Evolutionary conservation across 1,139 yeast species (phyloP).

Genomic region (Blastobotrys elegans): DNA sequence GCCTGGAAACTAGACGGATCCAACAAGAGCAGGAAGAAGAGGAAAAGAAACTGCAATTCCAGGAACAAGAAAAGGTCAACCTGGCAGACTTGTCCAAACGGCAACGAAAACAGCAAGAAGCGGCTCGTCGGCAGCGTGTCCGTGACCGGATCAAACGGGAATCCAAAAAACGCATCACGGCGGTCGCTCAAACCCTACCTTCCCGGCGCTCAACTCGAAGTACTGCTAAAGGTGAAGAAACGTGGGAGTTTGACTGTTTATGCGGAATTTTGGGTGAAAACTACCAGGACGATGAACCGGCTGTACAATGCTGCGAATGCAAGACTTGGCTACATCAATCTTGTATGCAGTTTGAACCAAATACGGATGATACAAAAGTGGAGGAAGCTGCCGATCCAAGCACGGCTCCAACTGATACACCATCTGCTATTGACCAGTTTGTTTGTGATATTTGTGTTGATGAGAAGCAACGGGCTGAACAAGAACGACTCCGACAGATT

Average conservation of each 20-base stretch:
- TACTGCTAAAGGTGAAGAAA: slow-evolving; percentile 6
- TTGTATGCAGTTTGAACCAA: slow-evolving; percentile 29
- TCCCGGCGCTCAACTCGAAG: slow-evolving; percentile 7
- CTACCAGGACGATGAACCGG: slow-evolving; percentile 37
- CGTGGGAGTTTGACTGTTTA: slow-evolving; percentile 40
- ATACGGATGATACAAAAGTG: background rate
- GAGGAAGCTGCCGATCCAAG: background rate
- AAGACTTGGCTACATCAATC: slow-evolving; percentile 41
- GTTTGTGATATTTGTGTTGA: slow-evolving; percentile 15
- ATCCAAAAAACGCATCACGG: slow-evolving; percentile 11
- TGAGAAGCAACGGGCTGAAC: slow-evolving; percentile 7
- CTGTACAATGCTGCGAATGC: slow-evolving; percentile 39
- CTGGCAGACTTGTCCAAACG: slow-evolving; percentile 12
- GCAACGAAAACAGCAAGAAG: slow-evolving; percentile 12
- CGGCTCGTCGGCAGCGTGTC: slow-evolving; percentile 12
- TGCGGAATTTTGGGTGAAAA: slow-evolving; percentile 40
- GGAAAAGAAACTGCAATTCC: slow-evolving; percentile 16
- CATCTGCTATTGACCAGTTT: slow-evolving; percentile 10
- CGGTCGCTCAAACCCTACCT: slow-evolving; percentile 1
- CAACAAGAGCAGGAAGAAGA: slow-evolving; percentile 23
- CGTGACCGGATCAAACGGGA: slow-evolving; percentile 12
- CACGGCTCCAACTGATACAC: too few species aligned
- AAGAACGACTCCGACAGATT: slow-evolving; percentile 2
- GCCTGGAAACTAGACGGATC: slow-evolving; percentile 27
- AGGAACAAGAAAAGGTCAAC: slow-evolving; percentile 20